Evolutionary conservation across 2,329 filamentous ascomycete genomes (phyloP), one percentile per base, ranked within the genome.

Genomic region (Cladorrhinum sp.): DNA sequence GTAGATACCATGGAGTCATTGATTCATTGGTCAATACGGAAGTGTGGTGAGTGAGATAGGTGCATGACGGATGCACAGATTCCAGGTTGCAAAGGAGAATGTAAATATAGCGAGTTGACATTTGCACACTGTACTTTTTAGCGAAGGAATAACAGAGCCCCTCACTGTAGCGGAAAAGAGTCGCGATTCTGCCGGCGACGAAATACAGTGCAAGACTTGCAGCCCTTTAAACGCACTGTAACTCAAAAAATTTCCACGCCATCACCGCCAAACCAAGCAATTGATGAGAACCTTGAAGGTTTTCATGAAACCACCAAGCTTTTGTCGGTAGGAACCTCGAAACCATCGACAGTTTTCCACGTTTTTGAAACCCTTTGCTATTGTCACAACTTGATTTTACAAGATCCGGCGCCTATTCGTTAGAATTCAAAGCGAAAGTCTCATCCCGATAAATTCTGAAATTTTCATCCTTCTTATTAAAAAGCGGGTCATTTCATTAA

Each of bases 401-500:
- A 13, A 36, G 16, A 5, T 36, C 32, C 3, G 16, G 25, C 5
- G 25, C 32, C 7, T 36, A 8, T 36, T 13, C 32, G 16, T 12
- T 13, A 16, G 9, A 36, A 12, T 36, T 10, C n/a, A 16, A 8
- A 18, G 25, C 9, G 24, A 27, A 3, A 18, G 8, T 16, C 29
- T 25, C 29, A 55, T 36, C 18, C 1, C 25, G n/a, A 58, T 20
- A 32, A 41, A n/a, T n/a, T 9, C 45, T 13, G 18, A 18, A 18
- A 50, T 16, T 7, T 2, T 23, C 38, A 38, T 23, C 8, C 45
- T 8, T 16, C 27, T 38, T 27, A 38, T 24, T 24, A 24, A 50
- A 41, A 25, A 48, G 24, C 36, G 20, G n/a, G n/a, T n/a, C 51
- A 53, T 2, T 52, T 48, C 32, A 62, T 62, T 45, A 48, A 53